These are phyloP conservation scores for Nevesoporus exiguus DNA, from an alignment of 768 basidiomycete species.

Conservation along the genomic window DNA sequence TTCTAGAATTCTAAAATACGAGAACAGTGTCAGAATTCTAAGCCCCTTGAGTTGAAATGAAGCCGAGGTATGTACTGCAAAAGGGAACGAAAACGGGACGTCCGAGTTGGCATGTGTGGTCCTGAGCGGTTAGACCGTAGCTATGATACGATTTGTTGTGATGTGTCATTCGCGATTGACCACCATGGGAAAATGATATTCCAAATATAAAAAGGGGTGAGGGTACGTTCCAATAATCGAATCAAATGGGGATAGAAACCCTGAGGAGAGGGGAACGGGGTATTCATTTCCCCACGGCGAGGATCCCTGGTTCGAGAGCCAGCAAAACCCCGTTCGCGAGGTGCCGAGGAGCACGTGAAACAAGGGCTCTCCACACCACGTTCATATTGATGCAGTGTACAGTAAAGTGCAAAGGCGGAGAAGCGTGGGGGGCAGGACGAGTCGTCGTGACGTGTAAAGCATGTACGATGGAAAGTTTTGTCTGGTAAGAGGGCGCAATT, in stretches of 20 bases:
- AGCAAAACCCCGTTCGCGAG: slow-evolving; percentile 17
- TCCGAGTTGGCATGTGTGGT: slow-evolving; percentile 1
- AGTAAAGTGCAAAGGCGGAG: slow-evolving; percentile 1
- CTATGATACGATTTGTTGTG: slow-evolving; percentile 20
- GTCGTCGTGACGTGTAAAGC: slow-evolving; percentile 22
- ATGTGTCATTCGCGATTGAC: slow-evolving; percentile 5
- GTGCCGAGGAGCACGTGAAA: slow-evolving; percentile 27
- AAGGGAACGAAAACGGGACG: not conserved
- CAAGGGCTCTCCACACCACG: slow-evolving; percentile 4
- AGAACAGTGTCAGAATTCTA: slow-evolving; percentile 5
- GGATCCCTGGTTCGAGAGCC: slow-evolving; percentile 4
- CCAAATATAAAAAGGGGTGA: slow-evolving; percentile 12
- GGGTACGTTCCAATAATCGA: slow-evolving; percentile 10
- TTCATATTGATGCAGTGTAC: slow-evolving; percentile 1
- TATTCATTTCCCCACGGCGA: slow-evolving; percentile 12
- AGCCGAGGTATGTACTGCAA: slow-evolving; percentile 4
- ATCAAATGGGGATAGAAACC: slow-evolving; percentile 19
- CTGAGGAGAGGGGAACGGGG: slow-evolving; percentile 11
- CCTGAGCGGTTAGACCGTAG: slow-evolving; percentile 16
- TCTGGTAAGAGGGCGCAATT: slow-evolving; percentile 23
- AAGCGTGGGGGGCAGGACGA: slow-evolving; percentile 1
- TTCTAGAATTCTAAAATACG: slow-evolving; percentile 8
- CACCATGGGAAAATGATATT: slow-evolving; percentile 22
- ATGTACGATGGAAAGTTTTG: not conserved
- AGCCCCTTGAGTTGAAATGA: slow-evolving; percentile 1